Percentiles rank a stretch among this genome's conserved stretches.
Conservation (phyloP, 2,329 filamentous ascomycete species). For the Lasiodiplodia gonubiensis region DNA sequence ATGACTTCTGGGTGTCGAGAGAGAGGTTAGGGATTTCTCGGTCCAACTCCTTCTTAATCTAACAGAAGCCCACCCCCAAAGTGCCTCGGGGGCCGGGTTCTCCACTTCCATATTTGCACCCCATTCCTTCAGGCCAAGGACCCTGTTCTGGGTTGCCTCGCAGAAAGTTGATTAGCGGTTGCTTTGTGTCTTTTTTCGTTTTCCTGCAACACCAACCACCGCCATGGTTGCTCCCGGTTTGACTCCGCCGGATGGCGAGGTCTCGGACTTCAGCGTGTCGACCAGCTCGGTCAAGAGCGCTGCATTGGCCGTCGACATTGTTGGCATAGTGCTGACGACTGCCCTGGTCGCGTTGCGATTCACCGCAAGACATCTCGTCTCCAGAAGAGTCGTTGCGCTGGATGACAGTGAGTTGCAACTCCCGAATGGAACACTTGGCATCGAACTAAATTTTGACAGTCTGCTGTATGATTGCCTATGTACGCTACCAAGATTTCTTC, state of each 20-base stretch:
- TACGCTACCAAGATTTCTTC: background rate
- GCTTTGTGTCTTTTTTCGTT: too few relatives aligned
- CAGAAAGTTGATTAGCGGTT: background rate
- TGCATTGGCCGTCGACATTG: constrained; percentile 44
- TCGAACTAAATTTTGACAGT: background rate
- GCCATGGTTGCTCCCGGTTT: constrained; percentile 25
- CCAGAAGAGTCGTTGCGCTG: constrained; percentile 36
- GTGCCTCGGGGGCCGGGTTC: background rate
- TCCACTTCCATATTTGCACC: background rate
- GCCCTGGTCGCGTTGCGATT: constrained; percentile 42
- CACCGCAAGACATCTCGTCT: constrained; percentile 40
- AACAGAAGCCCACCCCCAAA: background rate
- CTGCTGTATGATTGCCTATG: constrained; percentile 8
- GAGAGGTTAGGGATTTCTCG: too few relatives aligned
- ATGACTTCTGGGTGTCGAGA: background rate
- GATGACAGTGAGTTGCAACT: constrained; percentile 43
- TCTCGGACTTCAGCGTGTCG: constrained; percentile 34
- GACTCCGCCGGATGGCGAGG: constrained; percentile 31
- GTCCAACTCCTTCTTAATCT: background rate
- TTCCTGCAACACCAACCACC: background rate
- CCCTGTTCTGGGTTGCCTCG: background rate
- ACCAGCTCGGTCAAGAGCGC: constrained; percentile 35
- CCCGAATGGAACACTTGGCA: background rate
- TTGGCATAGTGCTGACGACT: constrained; percentile 45
- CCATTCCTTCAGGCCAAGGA: background rate